phyloP scores from a whole-genome alignment of 257 asterid genomes.

The Forsythia suspensa region DNA sequence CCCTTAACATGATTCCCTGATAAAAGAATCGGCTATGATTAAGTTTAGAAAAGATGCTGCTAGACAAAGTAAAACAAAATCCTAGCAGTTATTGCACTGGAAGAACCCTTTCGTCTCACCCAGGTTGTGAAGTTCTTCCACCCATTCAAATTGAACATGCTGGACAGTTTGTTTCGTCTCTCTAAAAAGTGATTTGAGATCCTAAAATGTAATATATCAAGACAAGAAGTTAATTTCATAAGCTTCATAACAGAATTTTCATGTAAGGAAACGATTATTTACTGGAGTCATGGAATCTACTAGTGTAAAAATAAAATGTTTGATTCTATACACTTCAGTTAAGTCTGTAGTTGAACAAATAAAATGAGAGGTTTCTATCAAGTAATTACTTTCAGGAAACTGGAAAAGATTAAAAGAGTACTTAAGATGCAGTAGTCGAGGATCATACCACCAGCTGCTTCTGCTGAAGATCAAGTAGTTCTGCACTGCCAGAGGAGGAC shows the following conservation, averaged over 20 bases:
- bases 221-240: background rate
- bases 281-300: background rate
- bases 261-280: background rate
- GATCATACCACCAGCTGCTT: conserved; percentile 63
- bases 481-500: conserved; percentile 32
- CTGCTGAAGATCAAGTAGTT: conserved; percentile 59
- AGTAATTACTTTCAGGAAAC: background rate
- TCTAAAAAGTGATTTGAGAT: conserved; percentile 53
- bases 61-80: background rate
- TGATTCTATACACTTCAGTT: background rate
- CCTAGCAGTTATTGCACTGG: background rate
- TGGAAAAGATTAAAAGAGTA: background rate
- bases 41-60: conserved; percentile 4
- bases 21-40: conserved; percentile 7
- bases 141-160: conserved; percentile 57
- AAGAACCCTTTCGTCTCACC: conserved; percentile 42
- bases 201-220: conserved; percentile 41
- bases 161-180: conserved; percentile 58
- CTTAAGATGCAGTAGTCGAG: background rate
- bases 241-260: background rate
- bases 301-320: background rate
- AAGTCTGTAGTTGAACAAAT: background rate
- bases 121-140: conserved; percentile 55
- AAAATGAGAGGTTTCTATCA: background rate
- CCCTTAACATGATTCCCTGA: conserved; percentile 73